These are phyloP conservation scores for Phytophthora palmivora DNA, from an alignment of 352 stramenopile species.

Conservation along the genomic window DNA sequence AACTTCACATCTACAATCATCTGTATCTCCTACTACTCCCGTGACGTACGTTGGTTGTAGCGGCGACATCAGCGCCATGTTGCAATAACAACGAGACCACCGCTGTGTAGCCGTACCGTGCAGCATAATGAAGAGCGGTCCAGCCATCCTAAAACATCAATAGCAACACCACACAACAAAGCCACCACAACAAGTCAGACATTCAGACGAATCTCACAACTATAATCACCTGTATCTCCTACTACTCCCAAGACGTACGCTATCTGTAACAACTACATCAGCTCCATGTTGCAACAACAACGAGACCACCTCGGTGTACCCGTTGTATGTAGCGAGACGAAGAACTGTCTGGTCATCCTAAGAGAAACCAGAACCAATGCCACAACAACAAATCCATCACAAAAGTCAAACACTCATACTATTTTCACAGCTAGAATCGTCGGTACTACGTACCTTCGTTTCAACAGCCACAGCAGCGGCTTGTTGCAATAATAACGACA, in stretches of 20 bases:
- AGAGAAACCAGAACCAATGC: too few species aligned
- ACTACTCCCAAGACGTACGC: neutral
- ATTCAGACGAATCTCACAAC: neutral
- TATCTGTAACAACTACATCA: neutral
- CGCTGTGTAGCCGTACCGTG: neutral
- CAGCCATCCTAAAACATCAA: neutral
- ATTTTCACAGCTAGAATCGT: too few species aligned
- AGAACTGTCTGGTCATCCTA: too few species aligned
- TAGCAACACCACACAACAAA: neutral
- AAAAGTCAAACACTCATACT: too few species aligned
- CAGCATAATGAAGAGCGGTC: neutral
- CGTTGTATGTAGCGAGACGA: too few species aligned
- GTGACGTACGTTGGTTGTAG: too few species aligned
- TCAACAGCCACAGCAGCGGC: too few species aligned
- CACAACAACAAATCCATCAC: too few species aligned
- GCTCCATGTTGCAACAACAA: neutral
- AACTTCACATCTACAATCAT: too few species aligned
- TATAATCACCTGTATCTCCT: neutral
- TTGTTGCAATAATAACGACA: too few species aligned
- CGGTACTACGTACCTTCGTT: too few species aligned
- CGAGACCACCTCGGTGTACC: neutral
- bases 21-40: too few species aligned
- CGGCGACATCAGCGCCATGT: neutral
- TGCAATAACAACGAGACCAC: neutral
- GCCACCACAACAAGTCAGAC: neutral